Base-by-base conservation (phyloP, 2,329 filamentous ascomycete species). In the Botrytis aclada region DNA sequence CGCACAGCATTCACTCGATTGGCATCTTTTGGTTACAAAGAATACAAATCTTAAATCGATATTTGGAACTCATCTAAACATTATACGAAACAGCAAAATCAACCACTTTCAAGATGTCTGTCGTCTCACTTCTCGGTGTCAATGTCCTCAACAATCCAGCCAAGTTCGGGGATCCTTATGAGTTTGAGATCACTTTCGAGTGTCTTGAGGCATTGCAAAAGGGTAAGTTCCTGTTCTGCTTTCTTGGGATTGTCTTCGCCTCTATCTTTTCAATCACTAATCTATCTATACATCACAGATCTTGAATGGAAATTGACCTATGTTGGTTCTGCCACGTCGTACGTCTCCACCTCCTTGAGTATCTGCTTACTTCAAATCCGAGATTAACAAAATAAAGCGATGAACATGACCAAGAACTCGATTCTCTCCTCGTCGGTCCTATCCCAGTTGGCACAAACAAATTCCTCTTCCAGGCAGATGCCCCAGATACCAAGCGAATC, bases 261-360 rank as follows among this genome's bases (percentile, higher is more conserved):
- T 20, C 14, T 7, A 29, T 22, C 34, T 37, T 51, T 67, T 41
- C 54, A 69, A 34, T 65, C 47, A 60, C 74, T 76, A 72, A 79
- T 56, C 77, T 81, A 62, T 70, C 61, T 54, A 0, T 39, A 18
- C 34, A 29, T 39, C 18, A 47, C 80, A 97, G 96, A 99, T 84
- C 90, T 99, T 75, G 96, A 99, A 85, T 99, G 96, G 96, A 99
- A 99, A 85, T 87, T 99, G 80, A 99, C 94, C 82, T 99, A 99
- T 80, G 96, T 99, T 81, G 97, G 96, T 80, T 99, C 96, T 78
- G 96, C 97, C 76, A 98, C 95, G 73, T 97, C 94, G 93, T 97
- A 87, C 86, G 92, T 87, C 77, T 64, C 63, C 70, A 54, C 72
- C 69, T 70, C 47, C 34, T 70, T 34, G 34, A 34, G 32, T 22